These are phyloP conservation scores for Vanderwaltozyma polyspora DNA, from an alignment of 805 yeast species.

Conservation along the genomic window DNA sequence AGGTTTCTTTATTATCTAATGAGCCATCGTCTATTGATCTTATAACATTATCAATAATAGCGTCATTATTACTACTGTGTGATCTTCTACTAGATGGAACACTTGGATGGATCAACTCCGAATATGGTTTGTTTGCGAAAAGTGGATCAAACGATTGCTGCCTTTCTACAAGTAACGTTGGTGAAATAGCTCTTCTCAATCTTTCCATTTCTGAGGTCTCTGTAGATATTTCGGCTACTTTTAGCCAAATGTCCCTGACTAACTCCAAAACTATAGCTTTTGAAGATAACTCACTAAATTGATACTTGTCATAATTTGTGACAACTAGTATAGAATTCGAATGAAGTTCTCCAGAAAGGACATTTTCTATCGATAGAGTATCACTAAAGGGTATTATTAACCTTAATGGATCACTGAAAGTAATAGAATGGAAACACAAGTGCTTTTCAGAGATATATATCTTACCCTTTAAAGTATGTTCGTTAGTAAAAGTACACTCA, in stretches of 20 bases:
- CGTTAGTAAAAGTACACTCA: conserved; percentile 75
- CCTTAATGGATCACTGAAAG: conserved; percentile 85
- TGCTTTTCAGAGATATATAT: conserved; percentile 68
- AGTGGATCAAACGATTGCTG: neutral
- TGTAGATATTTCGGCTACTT: conserved; percentile 20
- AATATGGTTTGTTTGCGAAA: neutral
- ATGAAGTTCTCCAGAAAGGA: neutral
- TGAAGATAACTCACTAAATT: conserved; percentile 79
- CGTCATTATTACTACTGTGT: conserved; percentile 10
- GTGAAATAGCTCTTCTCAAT: neutral
- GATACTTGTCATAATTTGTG: conserved; percentile 52
- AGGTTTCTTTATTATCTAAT: neutral
- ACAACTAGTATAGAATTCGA: conserved; percentile 21
- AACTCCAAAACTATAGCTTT: conserved; percentile 70
- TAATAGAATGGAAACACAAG: conserved; percentile 69
- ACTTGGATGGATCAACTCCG: neutral
- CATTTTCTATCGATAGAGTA: conserved; percentile 26
- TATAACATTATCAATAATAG: conserved; percentile 26
- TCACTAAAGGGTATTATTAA: conserved; percentile 63
- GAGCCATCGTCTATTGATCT: conserved; percentile 36
- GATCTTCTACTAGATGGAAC: neutral
- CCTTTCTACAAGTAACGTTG: neutral
- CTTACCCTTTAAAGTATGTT: conserved; percentile 80
- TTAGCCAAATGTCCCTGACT: conserved; percentile 58
- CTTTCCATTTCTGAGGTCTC: neutral